Conservation (phyloP, 306 rosid species). For the Malus fusca region DNA sequence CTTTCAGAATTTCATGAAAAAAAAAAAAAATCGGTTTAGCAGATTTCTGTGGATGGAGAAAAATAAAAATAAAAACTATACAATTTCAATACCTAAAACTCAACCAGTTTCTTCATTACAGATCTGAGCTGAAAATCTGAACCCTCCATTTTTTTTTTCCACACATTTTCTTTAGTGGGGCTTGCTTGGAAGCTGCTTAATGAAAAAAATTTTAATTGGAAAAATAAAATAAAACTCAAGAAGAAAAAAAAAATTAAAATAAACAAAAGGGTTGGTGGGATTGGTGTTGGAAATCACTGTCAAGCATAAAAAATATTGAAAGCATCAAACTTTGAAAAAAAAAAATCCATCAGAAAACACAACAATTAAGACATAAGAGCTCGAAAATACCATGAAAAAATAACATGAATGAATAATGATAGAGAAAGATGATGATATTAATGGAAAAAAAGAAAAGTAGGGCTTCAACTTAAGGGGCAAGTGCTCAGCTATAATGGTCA, state of each 20-base stretch:
- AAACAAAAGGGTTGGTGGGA: not conserved
- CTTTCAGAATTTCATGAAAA: not conserved
- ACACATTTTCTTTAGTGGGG: not conserved
- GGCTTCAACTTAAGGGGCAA: not conserved
- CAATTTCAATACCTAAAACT: not conserved
- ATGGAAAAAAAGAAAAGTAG: not conserved
- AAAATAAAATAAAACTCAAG: not conserved
- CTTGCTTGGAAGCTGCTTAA: not conserved
- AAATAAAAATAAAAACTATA: not conserved
- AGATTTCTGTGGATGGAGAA: not conserved
- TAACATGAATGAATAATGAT: not conserved
- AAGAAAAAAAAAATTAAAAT: not conserved
- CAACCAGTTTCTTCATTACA: not conserved
- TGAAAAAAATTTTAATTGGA: not conserved
- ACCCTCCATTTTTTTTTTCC: not conserved
- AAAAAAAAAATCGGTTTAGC: not conserved
- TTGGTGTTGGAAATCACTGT: constrained; percentile 8
- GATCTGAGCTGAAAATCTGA: constrained; percentile 8
- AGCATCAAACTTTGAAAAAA: not conserved
- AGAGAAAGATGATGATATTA: not conserved
- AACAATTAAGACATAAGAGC: not conserved
- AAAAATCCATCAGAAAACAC: not conserved
- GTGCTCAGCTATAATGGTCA: not conserved
- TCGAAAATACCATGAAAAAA: not conserved
- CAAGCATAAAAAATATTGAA: not conserved